Conservation (phyloP, 306 rosid genomes). For the Cucurbita ficifolia region DNA sequence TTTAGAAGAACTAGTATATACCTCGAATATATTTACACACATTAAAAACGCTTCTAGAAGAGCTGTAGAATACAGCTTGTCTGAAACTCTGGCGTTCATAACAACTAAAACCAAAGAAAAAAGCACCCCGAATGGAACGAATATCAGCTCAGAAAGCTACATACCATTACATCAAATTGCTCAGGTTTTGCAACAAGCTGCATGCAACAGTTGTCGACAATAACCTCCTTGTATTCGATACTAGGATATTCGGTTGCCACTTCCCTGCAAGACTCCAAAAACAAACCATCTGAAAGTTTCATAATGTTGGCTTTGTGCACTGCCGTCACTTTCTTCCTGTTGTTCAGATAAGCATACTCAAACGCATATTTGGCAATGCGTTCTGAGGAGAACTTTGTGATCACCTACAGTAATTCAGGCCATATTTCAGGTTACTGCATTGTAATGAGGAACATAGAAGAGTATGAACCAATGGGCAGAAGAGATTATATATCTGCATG, state of each 20-base stretch:
- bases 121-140: not conserved
- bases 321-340: slow-evolving; percentile 84
- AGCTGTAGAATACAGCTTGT: not conserved
- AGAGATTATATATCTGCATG: not conserved
- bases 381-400: not conserved
- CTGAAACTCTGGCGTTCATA: not conserved
- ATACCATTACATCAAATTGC: slow-evolving; percentile 9
- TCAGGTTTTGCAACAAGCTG: slow-evolving; percentile 10
- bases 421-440: not conserved
- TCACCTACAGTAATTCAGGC: slow-evolving; percentile 1
- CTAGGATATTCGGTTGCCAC: slow-evolving; percentile 43
- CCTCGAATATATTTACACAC: not conserved
- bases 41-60: not conserved
- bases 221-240: slow-evolving; percentile 47
- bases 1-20: not conserved
- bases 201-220: slow-evolving; percentile 77
- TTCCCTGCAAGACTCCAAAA: slow-evolving; percentile 65
- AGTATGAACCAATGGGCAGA: not conserved
- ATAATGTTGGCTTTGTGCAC: slow-evolving; percentile 95
- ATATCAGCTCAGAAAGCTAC: not conserved
- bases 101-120: not conserved
- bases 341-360: slow-evolving; percentile 81
- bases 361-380: slow-evolving; percentile 66
- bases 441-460: not conserved
- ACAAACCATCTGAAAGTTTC: slow-evolving; percentile 89